These are phyloP conservation scores for Cyphellophora attinorum DNA, from an alignment of 2,329 filamentous ascomycete genomes.

Conservation along the genomic window DNA sequence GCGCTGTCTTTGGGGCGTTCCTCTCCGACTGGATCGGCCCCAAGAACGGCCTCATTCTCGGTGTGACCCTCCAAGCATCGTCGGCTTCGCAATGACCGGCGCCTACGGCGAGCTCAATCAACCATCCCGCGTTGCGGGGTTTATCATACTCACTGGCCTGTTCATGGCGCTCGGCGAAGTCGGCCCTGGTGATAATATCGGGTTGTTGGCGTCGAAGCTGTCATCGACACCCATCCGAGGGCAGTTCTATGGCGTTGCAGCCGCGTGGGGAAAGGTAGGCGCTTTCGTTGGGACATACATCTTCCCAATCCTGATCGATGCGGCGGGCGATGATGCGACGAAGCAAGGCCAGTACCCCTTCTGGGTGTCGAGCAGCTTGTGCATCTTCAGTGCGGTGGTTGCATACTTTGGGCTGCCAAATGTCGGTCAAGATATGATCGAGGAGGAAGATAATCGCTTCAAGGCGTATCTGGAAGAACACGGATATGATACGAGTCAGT, in stretches of 20 bases:
- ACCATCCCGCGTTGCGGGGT: conserved; percentile 58
- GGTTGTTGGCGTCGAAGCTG: conserved; percentile 75
- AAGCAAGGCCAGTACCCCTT: conserved; percentile 75
- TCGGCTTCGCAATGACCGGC: conserved; percentile 84
- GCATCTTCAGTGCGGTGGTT: conserved; percentile 61
- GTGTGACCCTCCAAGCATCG: conserved; percentile 61
- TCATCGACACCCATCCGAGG: conserved; percentile 79
- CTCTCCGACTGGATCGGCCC: conserved; percentile 71
- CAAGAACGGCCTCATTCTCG: conserved; percentile 60
- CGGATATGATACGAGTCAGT: conserved; percentile 62
- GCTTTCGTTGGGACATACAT: conserved; percentile 81
- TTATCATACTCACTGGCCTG: conserved; percentile 69
- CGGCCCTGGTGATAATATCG: conserved; percentile 86
- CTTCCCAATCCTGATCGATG: conserved; percentile 56
- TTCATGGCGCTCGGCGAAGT: conserved; percentile 71
- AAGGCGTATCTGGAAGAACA: conserved; percentile 62
- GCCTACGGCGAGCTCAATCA: conserved; percentile 62
- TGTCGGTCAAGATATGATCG: conserved; percentile 70
- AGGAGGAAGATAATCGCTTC: conserved; percentile 68
- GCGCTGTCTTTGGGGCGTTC: conserved; percentile 67
- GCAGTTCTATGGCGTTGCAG: conserved; percentile 50
- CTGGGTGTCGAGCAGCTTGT: conserved; percentile 70
- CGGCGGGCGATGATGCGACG: conserved; percentile 44
- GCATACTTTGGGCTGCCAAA: conserved; percentile 61
- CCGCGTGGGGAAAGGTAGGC: conserved; percentile 36